These are phyloP conservation scores for Epichloe baconii DNA, from an alignment of 2,329 filamentous ascomycete species.

Conservation along the genomic window DNA sequence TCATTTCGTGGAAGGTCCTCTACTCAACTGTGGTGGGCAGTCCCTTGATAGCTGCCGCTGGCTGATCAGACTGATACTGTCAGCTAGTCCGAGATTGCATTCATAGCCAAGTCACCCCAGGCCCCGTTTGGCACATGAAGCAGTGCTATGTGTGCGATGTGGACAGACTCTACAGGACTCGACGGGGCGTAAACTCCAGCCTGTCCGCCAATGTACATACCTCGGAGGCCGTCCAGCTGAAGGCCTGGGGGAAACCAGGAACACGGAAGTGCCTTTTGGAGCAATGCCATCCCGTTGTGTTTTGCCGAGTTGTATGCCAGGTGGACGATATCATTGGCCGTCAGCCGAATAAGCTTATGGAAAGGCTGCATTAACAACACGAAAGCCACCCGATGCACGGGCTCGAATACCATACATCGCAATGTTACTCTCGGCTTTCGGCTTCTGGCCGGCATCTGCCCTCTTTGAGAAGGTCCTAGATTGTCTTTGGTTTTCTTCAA, in stretches of 20 bases:
- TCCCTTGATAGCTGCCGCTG: neutral
- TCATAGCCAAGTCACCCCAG: no score
- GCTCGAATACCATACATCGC: no score
- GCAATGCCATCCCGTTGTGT: neutral
- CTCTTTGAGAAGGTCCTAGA: neutral
- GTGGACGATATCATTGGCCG: neutral
- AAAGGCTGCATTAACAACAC: neutral
- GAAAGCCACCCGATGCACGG: neutral
- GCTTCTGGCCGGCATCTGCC: neutral
- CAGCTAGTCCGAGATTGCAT: neutral
- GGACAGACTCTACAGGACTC: no score
- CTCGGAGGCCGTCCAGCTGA: no score
- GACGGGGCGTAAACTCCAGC: no score
- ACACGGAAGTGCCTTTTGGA: neutral
- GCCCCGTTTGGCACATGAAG: no score
- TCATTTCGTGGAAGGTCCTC: neutral
- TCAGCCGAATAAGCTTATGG: neutral
- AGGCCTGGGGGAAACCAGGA: no score
- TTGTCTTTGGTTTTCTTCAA: neutral
- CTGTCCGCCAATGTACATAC: no score
- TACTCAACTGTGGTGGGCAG: neutral
- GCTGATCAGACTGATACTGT: no score
- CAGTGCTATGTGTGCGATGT: no score
- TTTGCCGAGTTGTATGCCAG: neutral
- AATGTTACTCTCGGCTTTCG: neutral